Evolutionary conservation across 2,329 filamentous ascomycete genomes (phyloP).

Genomic region (Penicillium frequentans): DNA sequence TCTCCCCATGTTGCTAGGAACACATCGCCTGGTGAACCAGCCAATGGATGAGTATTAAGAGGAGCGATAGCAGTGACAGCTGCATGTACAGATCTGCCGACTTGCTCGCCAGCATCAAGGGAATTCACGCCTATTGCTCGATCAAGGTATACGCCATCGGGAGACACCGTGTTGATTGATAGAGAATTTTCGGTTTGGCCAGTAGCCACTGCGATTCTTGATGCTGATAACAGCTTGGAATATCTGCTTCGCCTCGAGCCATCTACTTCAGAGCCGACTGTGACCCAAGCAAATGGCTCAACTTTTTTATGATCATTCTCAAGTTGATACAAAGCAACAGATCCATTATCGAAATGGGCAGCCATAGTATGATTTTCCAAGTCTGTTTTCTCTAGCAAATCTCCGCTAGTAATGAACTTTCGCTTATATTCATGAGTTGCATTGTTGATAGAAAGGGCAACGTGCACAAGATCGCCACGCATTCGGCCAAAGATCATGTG

Average conservation of each 20-base stretch:
- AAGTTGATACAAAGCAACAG: constrained; percentile 50
- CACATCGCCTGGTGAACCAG: constrained; percentile 44
- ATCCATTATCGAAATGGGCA: constrained; percentile 51
- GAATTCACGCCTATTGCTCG: constrained; percentile 42
- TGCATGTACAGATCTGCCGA: constrained; percentile 21
- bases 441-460: constrained; percentile 34
- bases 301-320: constrained; percentile 32
- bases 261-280: constrained; percentile 11
- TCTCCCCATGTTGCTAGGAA: constrained; percentile 64
- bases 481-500: constrained; percentile 58
- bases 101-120: constrained; percentile 23
- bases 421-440: constrained; percentile 33
- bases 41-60: constrained; percentile 26
- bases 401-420: constrained; percentile 47
- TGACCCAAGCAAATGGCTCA: constrained; percentile 36
- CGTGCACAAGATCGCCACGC: constrained; percentile 51
- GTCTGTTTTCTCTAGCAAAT: constrained; percentile 50
- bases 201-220: constrained; percentile 52
- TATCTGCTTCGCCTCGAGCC: constrained; percentile 45
- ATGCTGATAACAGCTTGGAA: constrained; percentile 53
- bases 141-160: constrained; percentile 42
- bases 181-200: constrained; percentile 45
- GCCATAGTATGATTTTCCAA: constrained; percentile 51
- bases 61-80: constrained; percentile 40
- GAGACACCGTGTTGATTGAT: constrained; percentile 54